A percentile compares a stretch with the other conserved stretches of the same genome.
Evolutionary conservation across 202 grass and related monocot genomes (phyloP).

Genomic region (Dendrocalamus latiflorus): DNA sequence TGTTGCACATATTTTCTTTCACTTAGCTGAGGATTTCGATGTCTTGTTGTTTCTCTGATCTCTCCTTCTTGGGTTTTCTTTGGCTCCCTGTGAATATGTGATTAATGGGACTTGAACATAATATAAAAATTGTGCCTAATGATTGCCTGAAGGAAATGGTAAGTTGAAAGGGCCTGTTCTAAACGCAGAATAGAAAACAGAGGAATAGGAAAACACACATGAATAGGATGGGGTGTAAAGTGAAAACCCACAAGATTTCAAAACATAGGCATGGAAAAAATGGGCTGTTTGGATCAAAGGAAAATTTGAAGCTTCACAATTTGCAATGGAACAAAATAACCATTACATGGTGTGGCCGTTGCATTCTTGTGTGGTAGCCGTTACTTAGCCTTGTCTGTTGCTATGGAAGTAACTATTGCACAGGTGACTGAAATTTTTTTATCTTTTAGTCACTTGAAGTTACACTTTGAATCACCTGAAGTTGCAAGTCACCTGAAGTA

Average conservation of each 20-base stretch:
- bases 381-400: too few relatives aligned
- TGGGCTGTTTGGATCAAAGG: too few relatives aligned
- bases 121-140: background rate
- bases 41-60: background rate
- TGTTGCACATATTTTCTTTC: background rate
- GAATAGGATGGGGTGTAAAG: background rate
- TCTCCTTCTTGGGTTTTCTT: background rate
- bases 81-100: background rate
- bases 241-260: background rate
- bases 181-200: background rate
- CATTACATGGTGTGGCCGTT: too few relatives aligned
- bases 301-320: too few relatives aligned
- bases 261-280: background rate
- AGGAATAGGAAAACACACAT: background rate
- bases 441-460: too few relatives aligned
- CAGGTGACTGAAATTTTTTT: too few relatives aligned
- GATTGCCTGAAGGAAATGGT: background rate
- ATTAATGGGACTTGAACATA: background rate
- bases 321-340: too few relatives aligned
- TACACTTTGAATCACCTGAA: too few relatives aligned
- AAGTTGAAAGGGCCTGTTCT: background rate
- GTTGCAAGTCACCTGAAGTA: too few relatives aligned
- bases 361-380: too few relatives aligned
- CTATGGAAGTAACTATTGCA: too few relatives aligned
- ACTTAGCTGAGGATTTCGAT: background rate